phyloP scores from a whole-genome alignment of 495 filamentous ascomycete species.

The Talaromyces proteolyticus region DNA sequence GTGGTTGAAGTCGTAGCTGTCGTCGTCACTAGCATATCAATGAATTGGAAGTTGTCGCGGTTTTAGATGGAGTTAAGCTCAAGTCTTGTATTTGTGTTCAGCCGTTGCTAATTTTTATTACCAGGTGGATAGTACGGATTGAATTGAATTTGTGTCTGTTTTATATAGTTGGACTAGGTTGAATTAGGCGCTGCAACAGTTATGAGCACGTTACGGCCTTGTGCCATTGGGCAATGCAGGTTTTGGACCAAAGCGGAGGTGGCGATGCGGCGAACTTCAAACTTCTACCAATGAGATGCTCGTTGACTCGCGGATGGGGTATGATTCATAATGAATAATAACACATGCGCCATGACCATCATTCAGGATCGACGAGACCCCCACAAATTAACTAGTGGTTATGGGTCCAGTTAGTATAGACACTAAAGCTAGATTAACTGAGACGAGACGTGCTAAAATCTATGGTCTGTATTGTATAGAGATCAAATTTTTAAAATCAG shows the following conservation, averaged over 20 bases:
- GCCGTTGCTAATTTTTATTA: background rate
- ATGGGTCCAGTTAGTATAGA: too few species aligned
- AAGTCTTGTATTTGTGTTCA: background rate
- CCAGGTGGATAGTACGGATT: background rate
- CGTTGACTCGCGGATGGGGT: background rate
- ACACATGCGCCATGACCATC: too few species aligned
- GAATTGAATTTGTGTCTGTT: background rate
- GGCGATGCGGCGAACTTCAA: background rate
- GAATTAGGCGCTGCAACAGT: too few species aligned
- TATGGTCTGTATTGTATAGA: too few species aligned
- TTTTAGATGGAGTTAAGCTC: background rate
- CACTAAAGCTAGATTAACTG: too few species aligned
- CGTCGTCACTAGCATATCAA: background rate
- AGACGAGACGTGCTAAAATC: too few species aligned
- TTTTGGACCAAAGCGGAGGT: background rate
- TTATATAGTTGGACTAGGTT: background rate
- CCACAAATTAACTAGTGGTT: too few species aligned
- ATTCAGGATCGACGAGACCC: too few species aligned
- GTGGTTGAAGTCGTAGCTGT: background rate
- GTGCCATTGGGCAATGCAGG: too few species aligned
- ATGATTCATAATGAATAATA: slow-evolving; percentile 1
- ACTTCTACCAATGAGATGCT: background rate
- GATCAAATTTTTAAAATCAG: too few species aligned
- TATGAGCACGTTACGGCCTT: too few species aligned
- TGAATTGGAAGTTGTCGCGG: background rate